These are phyloP conservation scores for Zanthoxylum bungeanum DNA, from an alignment of 345 rosid genomes.

Conservation along the genomic window DNA sequence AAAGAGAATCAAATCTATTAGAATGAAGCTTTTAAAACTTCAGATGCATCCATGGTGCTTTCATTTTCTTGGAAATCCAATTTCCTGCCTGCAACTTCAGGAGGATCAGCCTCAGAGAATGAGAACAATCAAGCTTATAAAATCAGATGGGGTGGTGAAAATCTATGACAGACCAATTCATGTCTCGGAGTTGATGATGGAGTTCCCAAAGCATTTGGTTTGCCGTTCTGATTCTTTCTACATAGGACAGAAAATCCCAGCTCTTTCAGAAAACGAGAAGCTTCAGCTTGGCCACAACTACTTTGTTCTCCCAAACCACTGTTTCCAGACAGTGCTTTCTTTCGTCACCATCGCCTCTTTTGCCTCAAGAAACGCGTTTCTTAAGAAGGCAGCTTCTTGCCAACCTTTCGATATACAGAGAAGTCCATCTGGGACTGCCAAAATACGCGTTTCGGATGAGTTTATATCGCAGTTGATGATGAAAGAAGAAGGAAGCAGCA, in stretches of 20 bases:
- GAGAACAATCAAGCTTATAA: conserved; percentile 50
- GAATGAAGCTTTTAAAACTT: conserved; percentile 15
- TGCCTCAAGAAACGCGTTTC: conserved; percentile 20
- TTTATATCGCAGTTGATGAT: conserved; percentile 61
- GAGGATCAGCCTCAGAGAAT: too few relatives aligned
- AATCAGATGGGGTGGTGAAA: conserved; percentile 59
- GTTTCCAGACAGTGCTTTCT: conserved; percentile 59
- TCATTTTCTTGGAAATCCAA: too few relatives aligned
- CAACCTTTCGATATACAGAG: conserved; percentile 66
- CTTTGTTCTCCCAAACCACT: conserved; percentile 72
- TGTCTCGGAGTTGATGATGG: conserved; percentile 55
- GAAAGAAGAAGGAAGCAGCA: background rate
- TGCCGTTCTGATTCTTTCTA: conserved; percentile 73
- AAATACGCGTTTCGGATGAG: conserved; percentile 78
- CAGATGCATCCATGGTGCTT: conserved; percentile 17
- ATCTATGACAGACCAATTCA: conserved; percentile 52
- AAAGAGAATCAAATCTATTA: background rate
- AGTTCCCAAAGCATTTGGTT: conserved; percentile 74
- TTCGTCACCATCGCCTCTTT: conserved; percentile 68
- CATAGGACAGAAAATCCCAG: conserved; percentile 78
- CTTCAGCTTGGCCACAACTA: conserved; percentile 74
- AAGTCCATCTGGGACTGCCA: conserved; percentile 46
- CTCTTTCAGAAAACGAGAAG: conserved; percentile 57
- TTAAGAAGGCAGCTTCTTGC: conserved; percentile 27
- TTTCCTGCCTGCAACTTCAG: conserved; percentile 36